Evolutionary conservation across 352 stramenopile species (phyloP).

Genomic region (Elongisporangium senticosum): DNA sequence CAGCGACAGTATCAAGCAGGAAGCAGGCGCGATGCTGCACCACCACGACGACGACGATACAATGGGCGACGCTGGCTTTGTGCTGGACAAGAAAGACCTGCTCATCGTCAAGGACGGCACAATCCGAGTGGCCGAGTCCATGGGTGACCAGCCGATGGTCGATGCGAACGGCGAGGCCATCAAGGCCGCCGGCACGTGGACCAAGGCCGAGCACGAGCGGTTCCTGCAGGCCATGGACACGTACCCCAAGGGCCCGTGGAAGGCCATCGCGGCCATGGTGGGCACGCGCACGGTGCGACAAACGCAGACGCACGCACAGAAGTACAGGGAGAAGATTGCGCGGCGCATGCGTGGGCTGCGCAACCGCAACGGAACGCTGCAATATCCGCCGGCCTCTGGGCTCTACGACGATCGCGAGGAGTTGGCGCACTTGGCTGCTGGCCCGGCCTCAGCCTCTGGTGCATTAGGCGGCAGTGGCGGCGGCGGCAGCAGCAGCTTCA

Average conservation of each 20-base stretch:
- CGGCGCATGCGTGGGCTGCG: conserved; percentile 53
- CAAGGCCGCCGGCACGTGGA: conserved; percentile 57
- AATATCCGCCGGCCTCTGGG: conserved; percentile 17
- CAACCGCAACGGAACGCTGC: conserved; percentile 54
- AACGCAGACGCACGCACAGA: conserved; percentile 65
- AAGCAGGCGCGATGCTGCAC: conserved; percentile 1
- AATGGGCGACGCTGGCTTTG: conserved; percentile 27
- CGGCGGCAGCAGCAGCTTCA: neutral
- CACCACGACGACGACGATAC: conserved; percentile 15
- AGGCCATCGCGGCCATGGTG: conserved; percentile 59
- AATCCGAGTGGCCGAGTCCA: conserved; percentile 55
- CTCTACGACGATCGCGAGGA: neutral
- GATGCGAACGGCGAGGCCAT: conserved; percentile 49
- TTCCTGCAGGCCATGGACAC: conserved; percentile 54
- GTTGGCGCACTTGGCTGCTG: neutral
- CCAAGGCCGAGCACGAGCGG: conserved; percentile 46
- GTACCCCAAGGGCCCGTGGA: conserved; percentile 61
- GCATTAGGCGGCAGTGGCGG: neutral
- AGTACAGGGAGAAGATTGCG: conserved; percentile 59
- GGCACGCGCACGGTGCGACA: conserved; percentile 58
- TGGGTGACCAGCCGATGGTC: conserved; percentile 48
- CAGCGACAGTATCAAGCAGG: neutral
- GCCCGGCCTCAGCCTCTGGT: neutral
- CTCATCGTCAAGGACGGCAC: conserved; percentile 74
- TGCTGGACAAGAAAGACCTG: conserved; percentile 64